Base-by-base conservation (phyloP, 106 monocot genomes). In the Dioscorea dumetorum region DNA sequence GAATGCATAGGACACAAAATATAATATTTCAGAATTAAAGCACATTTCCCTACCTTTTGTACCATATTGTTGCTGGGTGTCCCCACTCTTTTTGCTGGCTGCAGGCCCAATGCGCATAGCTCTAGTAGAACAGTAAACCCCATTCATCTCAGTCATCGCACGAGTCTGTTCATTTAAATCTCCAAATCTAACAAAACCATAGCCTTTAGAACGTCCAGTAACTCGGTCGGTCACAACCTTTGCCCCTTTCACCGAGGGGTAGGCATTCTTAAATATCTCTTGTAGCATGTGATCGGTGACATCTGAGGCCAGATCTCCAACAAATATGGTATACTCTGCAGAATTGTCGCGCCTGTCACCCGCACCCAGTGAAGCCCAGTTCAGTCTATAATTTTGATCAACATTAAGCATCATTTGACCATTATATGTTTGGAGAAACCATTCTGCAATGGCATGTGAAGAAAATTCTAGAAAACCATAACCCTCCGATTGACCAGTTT, bases 101-200 rank as follows among this genome's bases (percentile, higher is more conserved):
- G 91, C 91, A 57, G 85, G 67, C 65, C 91, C 91, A 68, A 82
- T 76, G 11, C 91, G 84, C 87, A 91, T 91, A 21, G 84, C 75
- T 56, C 91, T 79, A 60, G 82, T 67, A 50, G 87, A 85, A 57
- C 87, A 87, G 24, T 72, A 80, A 59, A 80, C 51, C 35, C 91
- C 91, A 76, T 87, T 87, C 91, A 91, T 91, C 78, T 91, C 91
- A 57, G 75, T 85, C 87, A 91, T 84, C 4, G 91, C 91, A 68
- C 77, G 81, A 51, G 77, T 49, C 76, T 87, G 87, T 31, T 91
- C 91, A 78, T 76, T 83, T 32, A 48, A 67, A 79, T 87, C 87
- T 48, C 82, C 76, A 74, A 91, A 91, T 67, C 73, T 87, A 35
- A 91, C 87, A 85, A 91, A 91, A 5, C 91, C 91, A 78, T 91